phyloP scores from a whole-genome alignment of 73 alveolate genomes.

The Breviolum minutum region DNA sequence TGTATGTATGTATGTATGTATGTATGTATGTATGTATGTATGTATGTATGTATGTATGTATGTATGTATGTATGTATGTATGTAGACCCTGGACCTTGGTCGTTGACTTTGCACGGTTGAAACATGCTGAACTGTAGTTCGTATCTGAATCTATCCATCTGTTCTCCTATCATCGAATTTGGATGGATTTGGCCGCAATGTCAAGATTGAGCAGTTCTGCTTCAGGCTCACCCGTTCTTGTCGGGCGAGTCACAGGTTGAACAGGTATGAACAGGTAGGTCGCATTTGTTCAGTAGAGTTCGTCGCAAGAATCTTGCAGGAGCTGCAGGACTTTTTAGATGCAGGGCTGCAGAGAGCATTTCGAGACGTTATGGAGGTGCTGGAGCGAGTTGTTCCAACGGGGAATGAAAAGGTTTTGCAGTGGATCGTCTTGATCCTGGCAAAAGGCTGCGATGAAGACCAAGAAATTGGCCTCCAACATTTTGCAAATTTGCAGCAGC shows the following conservation, averaged over 20 bases:
- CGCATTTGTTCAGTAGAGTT: no score
- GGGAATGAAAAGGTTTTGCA: neutral
- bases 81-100: no score
- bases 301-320: neutral
- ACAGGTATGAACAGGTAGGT: no score
- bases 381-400: neutral
- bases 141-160: neutral
- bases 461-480: neutral
- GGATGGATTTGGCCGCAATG: no score
- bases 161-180: no score
- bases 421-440: neutral
- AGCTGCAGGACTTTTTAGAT: neutral
- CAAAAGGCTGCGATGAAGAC: neutral
- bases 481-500: neutral
- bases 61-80: no score
- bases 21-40: no score
- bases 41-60: no score
- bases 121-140: neutral
- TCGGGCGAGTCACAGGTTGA: no score
- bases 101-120: neutral
- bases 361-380: neutral
- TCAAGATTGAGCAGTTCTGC: no score
- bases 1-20: no score
- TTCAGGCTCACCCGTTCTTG: no score
- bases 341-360: neutral